Percentiles rank a stretch among this genome's conserved stretches.
These are phyloP conservation scores for Starmera quercuum DNA, from an alignment of 805 yeast species.

Conservation along the genomic window DNA sequence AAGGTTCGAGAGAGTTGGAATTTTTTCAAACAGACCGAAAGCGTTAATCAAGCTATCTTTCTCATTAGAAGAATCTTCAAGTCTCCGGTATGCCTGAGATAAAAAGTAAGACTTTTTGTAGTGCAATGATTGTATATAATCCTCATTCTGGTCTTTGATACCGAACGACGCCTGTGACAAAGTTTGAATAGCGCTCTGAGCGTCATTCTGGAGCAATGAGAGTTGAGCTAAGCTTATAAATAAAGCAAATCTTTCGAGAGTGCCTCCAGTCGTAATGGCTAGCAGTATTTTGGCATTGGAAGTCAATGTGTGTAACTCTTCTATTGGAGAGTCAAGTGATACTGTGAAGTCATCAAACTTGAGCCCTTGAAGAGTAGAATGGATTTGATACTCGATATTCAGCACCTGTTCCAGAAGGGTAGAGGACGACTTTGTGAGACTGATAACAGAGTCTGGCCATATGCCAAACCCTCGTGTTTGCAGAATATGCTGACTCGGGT, in stretches of 20 bases:
- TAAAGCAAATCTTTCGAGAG: too few relatives aligned
- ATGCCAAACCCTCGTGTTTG: not conserved
- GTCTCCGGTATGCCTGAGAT: constrained; percentile 2
- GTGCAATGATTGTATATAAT: not conserved
- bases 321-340: not conserved
- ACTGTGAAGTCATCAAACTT: not conserved
- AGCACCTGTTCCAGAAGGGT: constrained; percentile 1
- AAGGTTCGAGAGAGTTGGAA: constrained; percentile 13
- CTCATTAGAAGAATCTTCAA: not conserved
- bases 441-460: not conserved
- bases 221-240: too few relatives aligned
- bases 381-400: constrained; percentile 2
- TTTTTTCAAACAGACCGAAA: constrained; percentile 5
- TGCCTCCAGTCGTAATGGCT: too few relatives aligned
- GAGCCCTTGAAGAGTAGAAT: not conserved
- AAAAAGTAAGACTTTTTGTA: constrained; percentile 8
- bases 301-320: not conserved
- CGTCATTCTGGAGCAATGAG: too few relatives aligned
- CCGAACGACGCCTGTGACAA: not conserved
- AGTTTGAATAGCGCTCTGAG: constrained; percentile 6
- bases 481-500: not conserved
- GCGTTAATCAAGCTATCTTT: constrained; percentile 2
- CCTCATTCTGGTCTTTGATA: not conserved
- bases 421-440: not conserved
- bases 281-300: not conserved